phyloP scores from a whole-genome alignment of 1,284 basidiomycete species.

The Fomitopsis pinicola region DNA sequence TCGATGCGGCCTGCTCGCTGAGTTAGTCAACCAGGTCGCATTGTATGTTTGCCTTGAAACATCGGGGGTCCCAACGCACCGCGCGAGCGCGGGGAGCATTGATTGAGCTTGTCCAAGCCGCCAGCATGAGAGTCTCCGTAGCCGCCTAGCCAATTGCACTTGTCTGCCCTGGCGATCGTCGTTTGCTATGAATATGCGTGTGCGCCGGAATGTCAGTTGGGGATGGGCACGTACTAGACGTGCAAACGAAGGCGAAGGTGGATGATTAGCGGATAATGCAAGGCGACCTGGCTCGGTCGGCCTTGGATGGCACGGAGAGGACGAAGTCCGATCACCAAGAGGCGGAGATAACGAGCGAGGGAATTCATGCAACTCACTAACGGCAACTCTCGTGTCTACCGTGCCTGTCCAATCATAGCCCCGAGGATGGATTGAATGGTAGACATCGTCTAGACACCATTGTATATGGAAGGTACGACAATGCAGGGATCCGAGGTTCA shows the following conservation, averaged over 20 bases:
- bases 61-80: neutral
- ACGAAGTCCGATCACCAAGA: neutral
- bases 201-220: neutral
- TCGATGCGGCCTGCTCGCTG: neutral
- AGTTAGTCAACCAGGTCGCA: neutral
- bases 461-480: neutral
- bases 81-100: neutral
- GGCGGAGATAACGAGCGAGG: neutral
- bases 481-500: neutral
- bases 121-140: neutral
- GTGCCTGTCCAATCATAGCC: neutral
- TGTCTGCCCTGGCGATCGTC: neutral
- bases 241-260: too few species aligned
- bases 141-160: neutral
- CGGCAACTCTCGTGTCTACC: neutral
- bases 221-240: neutral
- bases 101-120: neutral
- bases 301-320: neutral
- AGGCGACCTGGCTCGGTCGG: neutral
- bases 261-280: neutral
- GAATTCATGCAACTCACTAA: neutral
- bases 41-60: neutral
- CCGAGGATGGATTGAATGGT: too few species aligned
- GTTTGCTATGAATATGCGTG: neutral
- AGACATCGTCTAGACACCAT: neutral